Base-by-base conservation (phyloP, 2,329 filamentous ascomycete genomes). In the Aspergillus cejpii region DNA sequence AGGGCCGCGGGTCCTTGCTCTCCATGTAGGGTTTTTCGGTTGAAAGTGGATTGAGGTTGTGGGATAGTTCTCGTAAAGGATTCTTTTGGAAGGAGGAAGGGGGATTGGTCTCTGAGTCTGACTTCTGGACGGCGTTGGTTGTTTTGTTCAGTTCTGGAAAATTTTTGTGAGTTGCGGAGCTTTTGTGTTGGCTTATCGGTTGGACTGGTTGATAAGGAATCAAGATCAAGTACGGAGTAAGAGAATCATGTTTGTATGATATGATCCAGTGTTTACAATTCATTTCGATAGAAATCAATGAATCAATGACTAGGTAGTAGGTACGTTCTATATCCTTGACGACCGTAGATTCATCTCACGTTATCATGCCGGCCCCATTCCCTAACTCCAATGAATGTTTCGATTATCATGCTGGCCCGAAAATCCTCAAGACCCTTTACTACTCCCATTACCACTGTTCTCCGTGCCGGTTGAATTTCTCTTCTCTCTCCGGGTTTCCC, bases 401-500 rank as follows among this genome's bases (percentile, higher is more conserved):
- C 15, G 15, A 34, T 5, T 34, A 10, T 14, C 14, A 20, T 17
- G 3, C 15, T 19, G 14, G 28, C 28, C n/a, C 14, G 17, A 31
- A 28, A 31, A 15, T 15, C n/a, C 6, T 15, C 28, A 15, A 20
- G 17, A 17, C 23, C 40, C 39, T 24, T 28, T 41, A 6, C 33
- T 33, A 26, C 37, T 38, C 8, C 33, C 47, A 34, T 40, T 44
- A 21, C 26, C 43, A 29, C 27, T 39, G 23, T 24, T 40, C 20
- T 36, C 45, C 5, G 37, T 17, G 11, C 41, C 44, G 2, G 20
- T 41, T 6, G 42, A 37, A 43, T 61, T 54, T 24, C 47, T 61
- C 43, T 48, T 58, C 39, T 61, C 61, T 39, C 52, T 54, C 14
- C 54, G 55, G 26, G 43, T 39, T 19, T 64, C 60, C 39, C 48